Evolutionary conservation across 2,329 filamentous ascomycete species (phyloP).

Genomic region (Cladophialophora carrionii): DNA sequence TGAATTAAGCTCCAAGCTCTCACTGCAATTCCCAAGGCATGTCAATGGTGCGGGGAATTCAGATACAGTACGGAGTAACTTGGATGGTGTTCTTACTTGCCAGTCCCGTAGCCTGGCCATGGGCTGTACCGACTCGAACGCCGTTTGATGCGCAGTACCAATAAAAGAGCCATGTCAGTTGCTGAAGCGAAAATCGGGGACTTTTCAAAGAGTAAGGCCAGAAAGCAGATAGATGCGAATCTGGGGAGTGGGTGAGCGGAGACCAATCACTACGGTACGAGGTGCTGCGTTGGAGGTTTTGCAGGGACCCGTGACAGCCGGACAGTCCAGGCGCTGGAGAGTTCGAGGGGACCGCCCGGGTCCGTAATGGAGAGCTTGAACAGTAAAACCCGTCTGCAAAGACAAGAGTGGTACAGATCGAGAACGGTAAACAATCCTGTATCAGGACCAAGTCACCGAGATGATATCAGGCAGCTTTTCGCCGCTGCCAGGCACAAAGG

Average conservation of each 20-base stretch:
- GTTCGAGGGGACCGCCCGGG: neutral
- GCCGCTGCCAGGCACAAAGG: slow-evolving; percentile 27
- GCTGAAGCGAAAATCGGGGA: neutral
- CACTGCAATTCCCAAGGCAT: too few species aligned
- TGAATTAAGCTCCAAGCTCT: neutral
- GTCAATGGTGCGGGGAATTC: too few species aligned
- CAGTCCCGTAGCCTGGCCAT: too few species aligned
- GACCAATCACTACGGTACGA: neutral
- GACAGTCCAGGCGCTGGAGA: neutral
- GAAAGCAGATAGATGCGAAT: neutral
- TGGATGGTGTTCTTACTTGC: too few species aligned
- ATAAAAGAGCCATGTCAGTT: neutral
- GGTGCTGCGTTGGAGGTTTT: neutral
- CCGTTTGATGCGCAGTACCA: neutral
- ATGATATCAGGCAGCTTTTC: slow-evolving; percentile 23
- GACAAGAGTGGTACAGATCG: neutral
- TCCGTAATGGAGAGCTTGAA: neutral
- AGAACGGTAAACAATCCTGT: neutral
- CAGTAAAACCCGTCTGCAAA: neutral
- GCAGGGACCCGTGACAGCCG: neutral
- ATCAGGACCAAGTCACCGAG: neutral
- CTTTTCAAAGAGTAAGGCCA: neutral
- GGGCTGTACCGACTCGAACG: neutral
- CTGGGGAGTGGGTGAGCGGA: neutral
- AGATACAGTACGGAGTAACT: too few species aligned